phyloP scores from a whole-genome alignment of 139 green algal genomes.

The Asterochloris erici region DNA sequence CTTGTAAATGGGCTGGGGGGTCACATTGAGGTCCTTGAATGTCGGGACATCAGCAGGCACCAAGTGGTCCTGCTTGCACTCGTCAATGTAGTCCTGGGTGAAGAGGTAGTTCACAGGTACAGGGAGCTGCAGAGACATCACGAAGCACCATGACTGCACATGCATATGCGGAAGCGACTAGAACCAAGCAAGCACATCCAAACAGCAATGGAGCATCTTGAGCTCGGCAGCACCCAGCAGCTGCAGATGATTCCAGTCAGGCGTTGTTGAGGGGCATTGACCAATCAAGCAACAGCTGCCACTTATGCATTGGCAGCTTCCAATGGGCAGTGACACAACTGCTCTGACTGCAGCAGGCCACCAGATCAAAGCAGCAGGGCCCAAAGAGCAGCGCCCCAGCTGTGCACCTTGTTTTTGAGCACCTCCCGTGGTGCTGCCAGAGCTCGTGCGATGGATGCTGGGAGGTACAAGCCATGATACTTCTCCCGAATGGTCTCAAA shows the following conservation, averaged over 20 bases:
- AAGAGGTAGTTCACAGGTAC: conserved; percentile 41
- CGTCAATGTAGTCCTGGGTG: conserved; percentile 63
- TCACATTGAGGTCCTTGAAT: conserved; percentile 65
- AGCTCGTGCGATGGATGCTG: conserved; percentile 25
- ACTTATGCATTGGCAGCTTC: too few relatives aligned
- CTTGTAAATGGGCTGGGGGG: conserved; percentile 53
- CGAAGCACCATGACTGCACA: conserved; percentile 26
- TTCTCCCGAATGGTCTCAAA: conserved; percentile 52
- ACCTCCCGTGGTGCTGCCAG: conserved; percentile 28
- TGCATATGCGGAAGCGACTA: background rate
- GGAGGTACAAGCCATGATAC: conserved; percentile 25
- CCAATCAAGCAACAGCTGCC: too few relatives aligned
- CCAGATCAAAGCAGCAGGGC: too few relatives aligned
- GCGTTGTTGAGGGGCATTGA: too few relatives aligned
- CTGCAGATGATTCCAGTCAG: too few relatives aligned
- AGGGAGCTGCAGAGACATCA: conserved; percentile 7
- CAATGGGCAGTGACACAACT: too few relatives aligned
- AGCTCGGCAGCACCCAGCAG: too few relatives aligned
- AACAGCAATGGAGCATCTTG: too few relatives aligned
- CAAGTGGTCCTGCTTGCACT: conserved; percentile 49
- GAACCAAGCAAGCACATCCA: too few relatives aligned
- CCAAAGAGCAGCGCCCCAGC: too few relatives aligned
- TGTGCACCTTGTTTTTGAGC: conserved; percentile 21
- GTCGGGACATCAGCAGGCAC: conserved; percentile 27
- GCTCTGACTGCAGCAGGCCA: too few relatives aligned